These are phyloP conservation scores for Arthrocladium fulminans DNA, from an alignment of 2,329 filamentous ascomycete species.

Conservation along the genomic window DNA sequence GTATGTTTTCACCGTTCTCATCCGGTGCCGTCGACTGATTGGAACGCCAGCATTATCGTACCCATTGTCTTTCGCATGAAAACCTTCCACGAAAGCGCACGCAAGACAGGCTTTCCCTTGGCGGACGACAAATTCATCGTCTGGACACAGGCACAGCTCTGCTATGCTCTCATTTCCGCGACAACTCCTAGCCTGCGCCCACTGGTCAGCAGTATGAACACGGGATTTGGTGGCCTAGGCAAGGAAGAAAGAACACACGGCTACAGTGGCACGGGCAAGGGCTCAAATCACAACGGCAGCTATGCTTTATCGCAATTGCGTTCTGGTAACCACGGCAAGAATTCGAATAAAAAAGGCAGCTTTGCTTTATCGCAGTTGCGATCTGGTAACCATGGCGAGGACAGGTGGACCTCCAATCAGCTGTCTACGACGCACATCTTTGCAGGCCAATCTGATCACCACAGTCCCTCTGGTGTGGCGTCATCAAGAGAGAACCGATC, in stretches of 20 bases:
- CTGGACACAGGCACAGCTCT: slow-evolving; percentile 31
- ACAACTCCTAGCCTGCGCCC: slow-evolving; percentile 31
- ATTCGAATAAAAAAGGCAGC: no score
- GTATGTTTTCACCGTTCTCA: slow-evolving; percentile 23
- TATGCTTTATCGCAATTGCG: slow-evolving; percentile 14
- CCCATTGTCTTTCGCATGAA: slow-evolving; percentile 31
- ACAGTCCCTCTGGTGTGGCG: neutral
- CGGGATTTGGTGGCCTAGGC: slow-evolving; percentile 16
- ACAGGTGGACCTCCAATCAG: neutral
- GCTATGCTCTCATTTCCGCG: slow-evolving; percentile 31
- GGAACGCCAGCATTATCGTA: slow-evolving; percentile 28
- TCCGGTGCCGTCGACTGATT: neutral
- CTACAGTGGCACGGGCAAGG: slow-evolving; percentile 2
- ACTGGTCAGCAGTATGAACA: slow-evolving; percentile 26
- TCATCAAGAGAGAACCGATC: neutral
- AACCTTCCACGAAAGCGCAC: slow-evolving; percentile 25
- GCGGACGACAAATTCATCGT: slow-evolving; percentile 27
- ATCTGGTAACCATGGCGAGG: no score
- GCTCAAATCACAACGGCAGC: neutral
- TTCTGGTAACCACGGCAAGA: slow-evolving; percentile 9
- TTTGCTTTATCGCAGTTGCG: no score
- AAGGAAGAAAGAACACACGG: slow-evolving; percentile 2
- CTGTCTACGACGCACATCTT: neutral
- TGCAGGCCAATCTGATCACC: neutral
- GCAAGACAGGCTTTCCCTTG: slow-evolving; percentile 29